phyloP scores from a whole-genome alignment of 305 asterid genomes.

The Plantago lanceolata region DNA sequence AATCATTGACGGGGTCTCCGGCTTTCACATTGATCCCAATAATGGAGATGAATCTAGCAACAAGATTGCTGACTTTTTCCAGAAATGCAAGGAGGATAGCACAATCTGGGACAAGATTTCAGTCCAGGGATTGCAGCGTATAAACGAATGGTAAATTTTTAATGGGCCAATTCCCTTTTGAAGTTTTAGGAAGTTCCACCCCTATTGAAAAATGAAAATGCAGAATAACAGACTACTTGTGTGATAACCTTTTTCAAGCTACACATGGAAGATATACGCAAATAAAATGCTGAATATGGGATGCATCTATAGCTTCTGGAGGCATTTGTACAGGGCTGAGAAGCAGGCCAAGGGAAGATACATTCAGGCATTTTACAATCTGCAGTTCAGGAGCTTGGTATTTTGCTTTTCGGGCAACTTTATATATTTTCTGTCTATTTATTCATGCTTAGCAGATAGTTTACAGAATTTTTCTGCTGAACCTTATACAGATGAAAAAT shows the following conservation, averaged over 20 bases:
- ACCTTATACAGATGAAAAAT: slow-evolving; percentile 49
- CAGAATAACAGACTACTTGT: background rate
- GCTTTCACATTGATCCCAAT: slow-evolving; percentile 73
- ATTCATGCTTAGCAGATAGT: background rate
- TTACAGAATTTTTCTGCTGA: slow-evolving; percentile 4
- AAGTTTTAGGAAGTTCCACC: background rate
- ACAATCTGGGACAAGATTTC: slow-evolving; percentile 65
- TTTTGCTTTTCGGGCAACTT: background rate
- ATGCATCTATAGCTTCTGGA: slow-evolving; percentile 74
- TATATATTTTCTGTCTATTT: background rate
- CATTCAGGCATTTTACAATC: slow-evolving; percentile 67
- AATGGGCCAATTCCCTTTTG: too few relatives aligned
- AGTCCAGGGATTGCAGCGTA: slow-evolving; percentile 62
- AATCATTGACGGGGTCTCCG: slow-evolving; percentile 73
- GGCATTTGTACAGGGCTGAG: slow-evolving; percentile 47
- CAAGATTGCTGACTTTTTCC: slow-evolving; percentile 79
- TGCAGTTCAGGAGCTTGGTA: slow-evolving; percentile 73
- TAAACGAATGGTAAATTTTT: slow-evolving; percentile 62
- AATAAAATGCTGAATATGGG: slow-evolving; percentile 83
- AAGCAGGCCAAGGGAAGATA: slow-evolving; percentile 75
- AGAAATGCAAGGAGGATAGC: slow-evolving; percentile 61
- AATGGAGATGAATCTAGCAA: slow-evolving; percentile 74
- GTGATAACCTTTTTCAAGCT: slow-evolving; percentile 40
- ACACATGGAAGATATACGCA: slow-evolving; percentile 93
- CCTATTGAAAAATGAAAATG: background rate